Percentiles rank a stretch among this genome's conserved stretches.
Evolutionary conservation across 441 rosid genomes (phyloP).

Genomic region (Aquilaria agallochum): DNA sequence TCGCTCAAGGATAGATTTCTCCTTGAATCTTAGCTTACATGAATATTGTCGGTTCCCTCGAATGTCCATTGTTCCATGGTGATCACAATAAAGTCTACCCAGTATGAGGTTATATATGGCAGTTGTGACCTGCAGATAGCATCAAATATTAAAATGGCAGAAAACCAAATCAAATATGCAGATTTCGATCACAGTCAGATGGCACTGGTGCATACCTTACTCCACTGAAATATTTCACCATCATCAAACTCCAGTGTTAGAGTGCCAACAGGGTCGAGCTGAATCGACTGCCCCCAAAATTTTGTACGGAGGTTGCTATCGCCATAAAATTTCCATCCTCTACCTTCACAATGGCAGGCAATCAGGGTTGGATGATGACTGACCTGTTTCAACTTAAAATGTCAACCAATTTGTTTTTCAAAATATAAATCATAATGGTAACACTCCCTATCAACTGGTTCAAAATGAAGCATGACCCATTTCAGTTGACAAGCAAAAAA

Average conservation of each 20-base stretch:
- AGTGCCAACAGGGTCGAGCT: constrained; percentile 88
- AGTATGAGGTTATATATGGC: constrained; percentile 87
- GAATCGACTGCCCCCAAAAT: constrained; percentile 99
- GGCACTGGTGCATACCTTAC: constrained; percentile 52
- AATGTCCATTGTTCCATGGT: constrained; percentile 88
- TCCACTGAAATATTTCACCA: constrained; percentile 95
- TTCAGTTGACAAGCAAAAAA: no score
- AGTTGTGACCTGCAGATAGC: constrained; percentile 70
- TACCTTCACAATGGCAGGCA: constrained; percentile 97
- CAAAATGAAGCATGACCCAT: no score
- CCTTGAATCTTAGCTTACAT: constrained; percentile 90
- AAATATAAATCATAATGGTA: no score
- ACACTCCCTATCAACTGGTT: no score
- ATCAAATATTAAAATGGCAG: constrained; percentile 12
- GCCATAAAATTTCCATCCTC: constrained; percentile 97
- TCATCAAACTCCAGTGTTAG: constrained; percentile 90
- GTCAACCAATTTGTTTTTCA: constrained; percentile 2
- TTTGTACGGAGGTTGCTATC: constrained; percentile 90
- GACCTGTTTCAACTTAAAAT: constrained; percentile 54
- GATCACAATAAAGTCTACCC: constrained; percentile 90
- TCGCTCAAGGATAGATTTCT: constrained; percentile 84
- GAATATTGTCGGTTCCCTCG: constrained; percentile 70
- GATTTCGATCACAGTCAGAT: constrained; percentile 6
- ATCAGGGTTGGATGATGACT: constrained; percentile 97
- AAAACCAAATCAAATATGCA: constrained; percentile 2